These are phyloP conservation scores for Zalaria sp. DNA, from an alignment of 2,329 filamentous ascomycete genomes.

Conservation along the genomic window DNA sequence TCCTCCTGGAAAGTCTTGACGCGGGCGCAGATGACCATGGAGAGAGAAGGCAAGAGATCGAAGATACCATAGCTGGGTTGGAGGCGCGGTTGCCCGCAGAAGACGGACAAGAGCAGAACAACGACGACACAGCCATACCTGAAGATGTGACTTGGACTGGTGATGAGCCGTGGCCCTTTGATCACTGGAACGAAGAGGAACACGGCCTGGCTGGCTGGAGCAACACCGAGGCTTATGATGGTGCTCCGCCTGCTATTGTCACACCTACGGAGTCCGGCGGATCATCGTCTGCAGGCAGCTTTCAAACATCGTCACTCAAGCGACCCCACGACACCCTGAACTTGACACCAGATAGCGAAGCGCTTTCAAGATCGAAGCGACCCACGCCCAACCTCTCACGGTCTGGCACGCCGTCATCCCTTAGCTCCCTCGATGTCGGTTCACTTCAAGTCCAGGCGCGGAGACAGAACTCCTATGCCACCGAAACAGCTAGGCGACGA, in stretches of 20 bases:
- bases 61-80: slow-evolving; percentile 11
- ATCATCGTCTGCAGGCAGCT: no score
- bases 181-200: no score
- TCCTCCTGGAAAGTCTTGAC: slow-evolving; percentile 18
- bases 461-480: no score
- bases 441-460: no score
- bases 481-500: slow-evolving; percentile 1
- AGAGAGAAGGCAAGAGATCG: slow-evolving; percentile 9
- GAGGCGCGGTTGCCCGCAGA: slow-evolving; percentile 6
- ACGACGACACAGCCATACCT: background rate
- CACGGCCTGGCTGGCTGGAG: no score
- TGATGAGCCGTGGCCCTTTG: no score
- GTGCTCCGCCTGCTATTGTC: no score
- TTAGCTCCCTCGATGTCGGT: no score
- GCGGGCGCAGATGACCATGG: slow-evolving; percentile 14
- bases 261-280: no score
- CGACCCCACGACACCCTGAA: background rate
- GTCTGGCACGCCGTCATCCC: background rate
- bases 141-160: background rate
- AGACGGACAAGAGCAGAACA: background rate
- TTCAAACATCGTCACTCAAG: background rate
- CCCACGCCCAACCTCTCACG: slow-evolving; percentile 5
- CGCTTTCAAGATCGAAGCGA: slow-evolving; percentile 3
- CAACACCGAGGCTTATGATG: no score
- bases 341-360: background rate